phyloP scores from a whole-genome alignment of 371 early-diverging fungal genomes.

The Rhizopus sp. region DNA sequence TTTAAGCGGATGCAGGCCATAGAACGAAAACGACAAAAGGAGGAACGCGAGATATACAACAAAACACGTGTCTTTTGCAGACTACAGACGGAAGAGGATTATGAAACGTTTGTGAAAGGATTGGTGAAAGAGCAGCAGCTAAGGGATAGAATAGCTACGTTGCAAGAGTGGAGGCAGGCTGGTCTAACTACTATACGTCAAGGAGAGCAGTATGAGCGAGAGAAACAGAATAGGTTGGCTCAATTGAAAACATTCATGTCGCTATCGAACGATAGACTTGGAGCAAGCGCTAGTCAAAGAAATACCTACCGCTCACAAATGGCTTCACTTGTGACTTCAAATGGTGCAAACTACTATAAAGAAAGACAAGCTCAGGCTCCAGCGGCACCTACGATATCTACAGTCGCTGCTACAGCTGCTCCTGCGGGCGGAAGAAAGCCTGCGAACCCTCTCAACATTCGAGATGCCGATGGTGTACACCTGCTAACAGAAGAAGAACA shows the following conservation, averaged over 20 bases:
- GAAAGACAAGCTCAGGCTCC: conserved; percentile 19
- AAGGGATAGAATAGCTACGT: conserved; percentile 77
- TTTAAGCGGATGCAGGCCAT: conserved; percentile 76
- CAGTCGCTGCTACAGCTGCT: conserved; percentile 30
- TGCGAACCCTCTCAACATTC: conserved; percentile 76
- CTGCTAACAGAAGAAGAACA: conserved; percentile 81
- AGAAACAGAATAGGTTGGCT: conserved; percentile 50
- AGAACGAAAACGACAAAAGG: conserved; percentile 83
- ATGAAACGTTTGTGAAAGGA: conserved; percentile 81
- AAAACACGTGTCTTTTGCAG: conserved; percentile 89
- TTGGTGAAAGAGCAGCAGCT: conserved; percentile 74
- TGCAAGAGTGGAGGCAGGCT: conserved; percentile 90
- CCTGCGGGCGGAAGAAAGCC: conserved; percentile 52
- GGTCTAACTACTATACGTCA: conserved; percentile 81
- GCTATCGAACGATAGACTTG: conserved; percentile 41
- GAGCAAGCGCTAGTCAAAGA: conserved; percentile 22
- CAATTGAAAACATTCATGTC: conserved; percentile 45
- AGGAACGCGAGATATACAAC: conserved; percentile 81
- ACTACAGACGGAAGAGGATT: conserved; percentile 83
- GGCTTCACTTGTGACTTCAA: conserved; percentile 21
- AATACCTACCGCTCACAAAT: conserved; percentile 32
- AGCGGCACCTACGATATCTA: conserved; percentile 11
- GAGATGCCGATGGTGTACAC: conserved; percentile 83
- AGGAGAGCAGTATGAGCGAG: conserved; percentile 72
- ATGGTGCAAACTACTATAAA: conserved; percentile 36